Evolutionary conservation across 2,329 filamentous ascomycete species (phyloP).

Genomic region (Paecilomyces sp.): DNA sequence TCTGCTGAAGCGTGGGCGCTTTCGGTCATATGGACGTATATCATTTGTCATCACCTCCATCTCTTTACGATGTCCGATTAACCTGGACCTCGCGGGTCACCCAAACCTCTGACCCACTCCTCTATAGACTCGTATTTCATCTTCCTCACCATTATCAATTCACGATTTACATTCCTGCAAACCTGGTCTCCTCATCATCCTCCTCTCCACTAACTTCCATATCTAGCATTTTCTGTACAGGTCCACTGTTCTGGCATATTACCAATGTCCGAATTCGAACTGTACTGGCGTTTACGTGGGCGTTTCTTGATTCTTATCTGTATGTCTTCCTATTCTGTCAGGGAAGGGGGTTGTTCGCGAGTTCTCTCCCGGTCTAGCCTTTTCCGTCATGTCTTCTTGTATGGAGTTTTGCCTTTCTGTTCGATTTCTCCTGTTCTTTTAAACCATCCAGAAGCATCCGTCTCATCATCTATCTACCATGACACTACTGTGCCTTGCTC

Average conservation of each 20-base stretch:
- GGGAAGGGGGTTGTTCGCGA: neutral
- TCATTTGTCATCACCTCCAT: neutral
- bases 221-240: neutral
- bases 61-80: neutral
- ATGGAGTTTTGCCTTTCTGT: neutral
- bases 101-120: neutral
- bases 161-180: neutral
- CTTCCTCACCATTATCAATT: conserved; percentile 8
- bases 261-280: neutral
- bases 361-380: neutral
- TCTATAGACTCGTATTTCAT: neutral
- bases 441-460: neutral
- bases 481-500: neutral
- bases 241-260: neutral
- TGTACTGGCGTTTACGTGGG: neutral
- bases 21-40: neutral
- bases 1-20: neutral
- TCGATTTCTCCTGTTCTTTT: neutral
- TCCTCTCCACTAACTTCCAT: neutral
- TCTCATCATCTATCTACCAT: neutral
- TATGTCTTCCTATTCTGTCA: neutral
- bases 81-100: neutral
- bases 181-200: neutral
- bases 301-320: neutral
- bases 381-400: too few relatives aligned